Evolutionary conservation across 2,329 filamentous ascomycete species (phyloP), one percentile per base, ranked within the genome.

Genomic region (Rosellinia necatrix): DNA sequence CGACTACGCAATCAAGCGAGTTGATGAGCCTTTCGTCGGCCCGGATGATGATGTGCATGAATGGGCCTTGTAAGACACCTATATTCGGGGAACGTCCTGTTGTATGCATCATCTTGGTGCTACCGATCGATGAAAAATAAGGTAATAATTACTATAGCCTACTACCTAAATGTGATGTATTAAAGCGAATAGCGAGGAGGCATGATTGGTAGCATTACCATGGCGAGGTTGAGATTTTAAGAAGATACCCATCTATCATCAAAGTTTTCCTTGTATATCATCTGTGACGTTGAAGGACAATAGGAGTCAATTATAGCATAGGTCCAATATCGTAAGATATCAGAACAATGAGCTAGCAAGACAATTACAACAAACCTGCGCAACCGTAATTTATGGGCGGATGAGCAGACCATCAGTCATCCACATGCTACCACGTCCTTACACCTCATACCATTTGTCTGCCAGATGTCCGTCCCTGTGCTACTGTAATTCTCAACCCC

Each of bases 1-100:
- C 70, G 94, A 99, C 63, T 85, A 96, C 75, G 94, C 93, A 2
- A 96, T 99, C 69, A 96, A 92, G 77, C 84, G 90, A 68, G 91
- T 99, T 56, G 91, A 97, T 66, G 91, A 96, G 76, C 92, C 94
- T 1, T 97, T 99, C 70, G 84, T 97, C 53, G 83, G 81, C 30
- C 76, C 81, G 4, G 80, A 81, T 19, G 93, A 97, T 67, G 83
- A 92, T 70, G 77, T 78, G 61, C 84, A 87, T 53, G 92, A 96
- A 68, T 99, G 94, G 94, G 86, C 84, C 48, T 73, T 89, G 59
- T 89, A 58, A 52, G 17, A 58, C 55, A 24, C 27, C 29, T 24
- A 19, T 50, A 48, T 17, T 49, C 48, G 15, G 30, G 41, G n/a
- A 17, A 27, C 53, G 34, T 19, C 30, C n/a, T 34, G 46, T 35